Conservation (phyloP, 345 rosid genomes). For the Brassica juncea region DNA sequence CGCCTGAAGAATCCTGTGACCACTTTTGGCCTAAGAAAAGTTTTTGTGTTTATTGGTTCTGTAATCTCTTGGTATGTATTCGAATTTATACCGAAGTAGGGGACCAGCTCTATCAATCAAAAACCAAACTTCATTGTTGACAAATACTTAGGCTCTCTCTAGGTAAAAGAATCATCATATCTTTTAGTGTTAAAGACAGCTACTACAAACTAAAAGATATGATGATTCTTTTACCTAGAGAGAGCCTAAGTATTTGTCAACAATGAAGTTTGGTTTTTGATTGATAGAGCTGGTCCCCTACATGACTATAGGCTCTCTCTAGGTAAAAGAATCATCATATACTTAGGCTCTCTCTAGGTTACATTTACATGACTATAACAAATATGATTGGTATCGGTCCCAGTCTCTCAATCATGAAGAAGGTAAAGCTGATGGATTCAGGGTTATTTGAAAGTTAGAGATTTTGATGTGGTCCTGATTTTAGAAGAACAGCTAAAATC, state of each 20-base stretch:
- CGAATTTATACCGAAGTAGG: slow-evolving; percentile 37
- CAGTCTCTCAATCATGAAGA: slow-evolving; percentile 35
- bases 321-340: no score
- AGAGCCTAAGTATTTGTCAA: slow-evolving; percentile 29
- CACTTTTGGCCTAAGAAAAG: slow-evolving; percentile 24
- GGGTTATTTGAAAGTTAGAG: slow-evolving; percentile 25
- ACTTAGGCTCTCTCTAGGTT: neutral
- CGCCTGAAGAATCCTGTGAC: slow-evolving; percentile 36
- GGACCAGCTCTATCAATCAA: slow-evolving; percentile 41
- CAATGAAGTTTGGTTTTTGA: slow-evolving; percentile 40
- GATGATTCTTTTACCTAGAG: slow-evolving; percentile 35
- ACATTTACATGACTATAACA: slow-evolving; percentile 20
- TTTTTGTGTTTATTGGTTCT: slow-evolving; percentile 22
- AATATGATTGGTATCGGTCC: slow-evolving; percentile 26
- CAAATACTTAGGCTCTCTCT: slow-evolving; percentile 24
- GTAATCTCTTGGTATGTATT: slow-evolving; percentile 33
- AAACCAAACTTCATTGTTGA: slow-evolving; percentile 40
- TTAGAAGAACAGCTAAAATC: slow-evolving; percentile 33
- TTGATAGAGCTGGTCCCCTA: slow-evolving; percentile 41
- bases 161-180: slow-evolving; percentile 36
- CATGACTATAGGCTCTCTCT: neutral
- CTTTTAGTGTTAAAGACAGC: neutral
- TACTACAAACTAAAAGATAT: slow-evolving; percentile 10
- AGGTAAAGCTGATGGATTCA: slow-evolving; percentile 30
- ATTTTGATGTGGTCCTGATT: slow-evolving; percentile 41